Percentiles rank a stretch among this genome's conserved stretches.
Evolutionary conservation across 345 rosid species (phyloP).

Genomic region (Tarenaya hassleriana): DNA sequence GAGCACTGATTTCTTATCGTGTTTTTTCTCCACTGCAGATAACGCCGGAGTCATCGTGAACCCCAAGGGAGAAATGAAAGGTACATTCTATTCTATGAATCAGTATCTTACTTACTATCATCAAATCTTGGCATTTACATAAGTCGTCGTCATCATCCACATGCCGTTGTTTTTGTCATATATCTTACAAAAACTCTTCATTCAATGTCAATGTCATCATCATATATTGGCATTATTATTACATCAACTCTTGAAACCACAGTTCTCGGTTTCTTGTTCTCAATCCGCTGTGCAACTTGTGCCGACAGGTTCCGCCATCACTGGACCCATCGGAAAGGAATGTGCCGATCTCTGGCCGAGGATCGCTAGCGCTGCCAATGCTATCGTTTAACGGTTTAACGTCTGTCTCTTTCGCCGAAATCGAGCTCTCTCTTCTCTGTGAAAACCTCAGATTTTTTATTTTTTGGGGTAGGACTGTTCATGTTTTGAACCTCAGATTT

Average conservation of each 20-base stretch:
- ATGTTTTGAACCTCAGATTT: too few species aligned
- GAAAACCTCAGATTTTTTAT: too few species aligned
- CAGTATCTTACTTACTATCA: too few species aligned
- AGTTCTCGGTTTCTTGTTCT: too few species aligned
- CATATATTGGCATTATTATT: not conserved
- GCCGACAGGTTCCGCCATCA: constrained; percentile 72
- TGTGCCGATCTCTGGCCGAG: constrained; percentile 96
- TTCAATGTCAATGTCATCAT: not conserved
- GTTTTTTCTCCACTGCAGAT: constrained; percentile 35
- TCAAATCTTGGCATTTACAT: too few species aligned
- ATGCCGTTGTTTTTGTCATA: too few species aligned
- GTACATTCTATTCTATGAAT: constrained; percentile 21
- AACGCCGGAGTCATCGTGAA: constrained; percentile 95
- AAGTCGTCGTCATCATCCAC: too few species aligned
- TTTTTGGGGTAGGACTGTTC: too few species aligned
- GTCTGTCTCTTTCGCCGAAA: not conserved
- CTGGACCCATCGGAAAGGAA: constrained; percentile 91
- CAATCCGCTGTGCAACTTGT: too few species aligned
- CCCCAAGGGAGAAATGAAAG: constrained; percentile 97
- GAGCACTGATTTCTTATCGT: too few species aligned
- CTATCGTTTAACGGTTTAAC: constrained; percentile 38
- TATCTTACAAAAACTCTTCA: not conserved
- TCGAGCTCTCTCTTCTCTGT: too few species aligned
- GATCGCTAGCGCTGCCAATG: constrained; percentile 89
- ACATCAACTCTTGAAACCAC: not conserved